Evolutionary conservation across 2,329 filamentous ascomycete species (phyloP).

Genomic region (Blumeriella jaapii): DNA sequence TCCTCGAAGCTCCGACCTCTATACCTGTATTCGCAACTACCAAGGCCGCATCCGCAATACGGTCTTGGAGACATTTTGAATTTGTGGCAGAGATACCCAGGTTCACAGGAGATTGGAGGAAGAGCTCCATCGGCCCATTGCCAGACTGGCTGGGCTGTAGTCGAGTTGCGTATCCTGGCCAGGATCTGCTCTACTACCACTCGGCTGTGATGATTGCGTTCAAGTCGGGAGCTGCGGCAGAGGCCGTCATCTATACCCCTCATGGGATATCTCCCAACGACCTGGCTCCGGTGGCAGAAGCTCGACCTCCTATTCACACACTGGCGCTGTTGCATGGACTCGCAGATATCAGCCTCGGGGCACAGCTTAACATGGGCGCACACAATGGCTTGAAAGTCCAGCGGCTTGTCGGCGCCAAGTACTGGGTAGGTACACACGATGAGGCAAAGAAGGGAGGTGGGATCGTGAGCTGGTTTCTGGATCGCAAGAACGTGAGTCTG

Average conservation of each 20-base stretch:
- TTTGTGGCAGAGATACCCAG: constrained; percentile 33
- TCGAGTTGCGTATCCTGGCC: constrained; percentile 40
- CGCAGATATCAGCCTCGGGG: constrained; percentile 44
- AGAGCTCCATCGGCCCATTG: constrained; percentile 26
- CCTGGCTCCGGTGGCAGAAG: constrained; percentile 32
- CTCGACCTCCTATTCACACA: constrained; percentile 36
- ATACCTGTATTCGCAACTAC: constrained; percentile 49
- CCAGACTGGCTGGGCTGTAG: constrained; percentile 52
- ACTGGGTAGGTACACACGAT: constrained; percentile 57
- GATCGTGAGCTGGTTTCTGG: constrained; percentile 41
- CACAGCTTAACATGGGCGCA: constrained; percentile 53
- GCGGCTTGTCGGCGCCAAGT: constrained; percentile 39
- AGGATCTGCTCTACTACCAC: constrained; percentile 47
- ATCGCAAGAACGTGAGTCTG: constrained; percentile 33
- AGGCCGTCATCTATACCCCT: constrained; percentile 52
- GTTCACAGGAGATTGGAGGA: constrained; percentile 25
- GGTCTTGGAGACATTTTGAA: constrained; percentile 47
- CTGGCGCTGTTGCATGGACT: constrained; percentile 53
- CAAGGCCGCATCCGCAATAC: constrained; percentile 44
- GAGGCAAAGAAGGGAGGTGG: constrained; percentile 49
- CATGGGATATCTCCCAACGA: constrained; percentile 44
- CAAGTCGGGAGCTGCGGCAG: constrained; percentile 27
- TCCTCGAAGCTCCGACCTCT: constrained; percentile 39
- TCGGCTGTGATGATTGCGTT: constrained; percentile 50
- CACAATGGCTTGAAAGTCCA: constrained; percentile 49